Evolutionary conservation across 1,284 basidiomycete species (phyloP).

Genomic region (Schizopora paradoxa): DNA sequence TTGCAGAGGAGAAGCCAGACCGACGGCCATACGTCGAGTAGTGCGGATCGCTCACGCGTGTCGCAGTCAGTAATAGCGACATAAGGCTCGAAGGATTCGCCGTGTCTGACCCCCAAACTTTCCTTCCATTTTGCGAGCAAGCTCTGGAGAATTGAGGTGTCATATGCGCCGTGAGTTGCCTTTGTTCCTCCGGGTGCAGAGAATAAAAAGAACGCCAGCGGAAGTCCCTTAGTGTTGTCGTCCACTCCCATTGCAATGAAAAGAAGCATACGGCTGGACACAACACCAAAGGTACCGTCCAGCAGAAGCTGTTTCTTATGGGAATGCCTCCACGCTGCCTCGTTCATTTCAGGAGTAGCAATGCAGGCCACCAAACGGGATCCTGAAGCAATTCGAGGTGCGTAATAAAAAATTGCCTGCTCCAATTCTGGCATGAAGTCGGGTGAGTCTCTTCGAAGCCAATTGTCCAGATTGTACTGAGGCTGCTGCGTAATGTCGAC

Average conservation of each 20-base stretch:
- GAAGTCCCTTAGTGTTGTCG: slow-evolving; percentile 25
- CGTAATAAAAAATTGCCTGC: slow-evolving; percentile 26
- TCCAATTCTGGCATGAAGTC: slow-evolving; percentile 22
- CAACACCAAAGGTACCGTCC: slow-evolving; percentile 36
- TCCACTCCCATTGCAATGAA: slow-evolving; percentile 34
- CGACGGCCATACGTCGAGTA: slow-evolving; percentile 26
- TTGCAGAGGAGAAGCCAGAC: slow-evolving; percentile 34
- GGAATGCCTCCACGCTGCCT: slow-evolving; percentile 30
- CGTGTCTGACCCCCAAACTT: slow-evolving; percentile 11
- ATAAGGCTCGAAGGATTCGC: slow-evolving; percentile 22
- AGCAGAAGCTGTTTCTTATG: slow-evolving; percentile 30
- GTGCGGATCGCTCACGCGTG: slow-evolving; percentile 29
- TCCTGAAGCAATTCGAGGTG: slow-evolving; percentile 9
- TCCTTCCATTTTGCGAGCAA: slow-evolving; percentile 27
- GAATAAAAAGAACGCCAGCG: slow-evolving; percentile 33
- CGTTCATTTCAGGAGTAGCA: slow-evolving; percentile 30
- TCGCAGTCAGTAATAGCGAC: slow-evolving; percentile 36
- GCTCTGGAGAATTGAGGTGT: slow-evolving; percentile 27
- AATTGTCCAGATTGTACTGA: slow-evolving; percentile 23
- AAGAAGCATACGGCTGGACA: slow-evolving; percentile 27
- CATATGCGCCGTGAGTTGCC: slow-evolving; percentile 30
- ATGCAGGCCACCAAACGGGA: slow-evolving; percentile 28
- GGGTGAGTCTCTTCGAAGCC: slow-evolving; percentile 20
- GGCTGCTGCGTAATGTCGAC: slow-evolving; percentile 21
- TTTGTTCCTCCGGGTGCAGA: slow-evolving; percentile 30